These are phyloP conservation scores for Saturnispora zaruensis DNA, from an alignment of 805 yeast genomes.

Conservation along the genomic window DNA sequence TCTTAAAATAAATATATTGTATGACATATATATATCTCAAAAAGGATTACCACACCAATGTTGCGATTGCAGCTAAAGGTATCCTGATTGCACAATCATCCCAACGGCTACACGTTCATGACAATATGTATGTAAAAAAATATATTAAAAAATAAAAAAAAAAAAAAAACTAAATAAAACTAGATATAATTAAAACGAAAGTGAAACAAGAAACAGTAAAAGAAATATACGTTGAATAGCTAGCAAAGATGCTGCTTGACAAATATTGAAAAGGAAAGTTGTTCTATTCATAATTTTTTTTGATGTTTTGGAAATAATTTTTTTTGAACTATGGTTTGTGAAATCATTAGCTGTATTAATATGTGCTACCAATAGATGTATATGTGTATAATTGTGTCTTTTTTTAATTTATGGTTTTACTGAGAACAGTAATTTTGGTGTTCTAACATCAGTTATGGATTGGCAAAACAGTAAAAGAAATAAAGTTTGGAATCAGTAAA, in stretches of 20 bases:
- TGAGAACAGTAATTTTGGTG: neutral
- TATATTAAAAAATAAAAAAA: slow-evolving; percentile 1
- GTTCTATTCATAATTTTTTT: neutral
- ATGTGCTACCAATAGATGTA: neutral
- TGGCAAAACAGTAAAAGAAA: neutral
- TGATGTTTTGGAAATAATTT: too few relatives aligned
- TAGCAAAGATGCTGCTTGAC: neutral
- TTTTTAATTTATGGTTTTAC: too few relatives aligned
- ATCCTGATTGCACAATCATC: too few relatives aligned
- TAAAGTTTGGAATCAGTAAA: neutral
- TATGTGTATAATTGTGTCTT: neutral
- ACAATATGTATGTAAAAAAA: neutral
- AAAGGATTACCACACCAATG: neutral
- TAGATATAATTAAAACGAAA: neutral
- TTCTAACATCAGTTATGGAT: neutral
- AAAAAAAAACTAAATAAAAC: neutral
- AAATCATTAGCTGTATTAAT: neutral
- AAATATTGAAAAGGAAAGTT: neutral
- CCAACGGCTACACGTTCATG: too few relatives aligned
- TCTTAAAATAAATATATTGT: neutral
- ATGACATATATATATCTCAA: neutral
- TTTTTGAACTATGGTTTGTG: neutral
- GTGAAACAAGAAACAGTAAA: neutral
- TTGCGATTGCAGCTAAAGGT: too few relatives aligned
- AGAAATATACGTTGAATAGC: neutral